Conservation (phyloP, 2,329 filamentous ascomycete species). For the Stemphylium lycopersici region DNA sequence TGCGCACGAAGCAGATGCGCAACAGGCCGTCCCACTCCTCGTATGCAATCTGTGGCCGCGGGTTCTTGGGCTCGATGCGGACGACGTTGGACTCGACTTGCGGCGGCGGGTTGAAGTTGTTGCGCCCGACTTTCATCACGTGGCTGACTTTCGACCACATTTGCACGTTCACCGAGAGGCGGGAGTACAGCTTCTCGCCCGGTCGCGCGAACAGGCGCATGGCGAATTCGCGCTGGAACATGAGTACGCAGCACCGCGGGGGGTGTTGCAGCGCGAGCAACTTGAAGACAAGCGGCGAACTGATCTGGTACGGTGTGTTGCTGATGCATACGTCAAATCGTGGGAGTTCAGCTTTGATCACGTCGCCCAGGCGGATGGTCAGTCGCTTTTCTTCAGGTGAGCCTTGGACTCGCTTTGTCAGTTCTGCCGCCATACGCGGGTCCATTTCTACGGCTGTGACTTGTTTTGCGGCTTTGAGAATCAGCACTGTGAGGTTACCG, state of each 20-base stretch:
- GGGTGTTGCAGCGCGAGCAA: slow-evolving; percentile 81
- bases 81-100: slow-evolving; percentile 92
- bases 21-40: slow-evolving; percentile 95
- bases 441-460: slow-evolving; percentile 90
- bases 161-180: slow-evolving; percentile 91
- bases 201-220: slow-evolving; percentile 87
- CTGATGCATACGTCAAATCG: slow-evolving; percentile 81
- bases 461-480: slow-evolving; percentile 85
- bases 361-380: slow-evolving; percentile 88
- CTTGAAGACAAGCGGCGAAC: slow-evolving; percentile 88
- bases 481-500: slow-evolving; percentile 86
- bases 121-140: slow-evolving; percentile 92
- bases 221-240: slow-evolving; percentile 96
- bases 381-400: slow-evolving; percentile 78
- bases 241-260: slow-evolving; percentile 84
- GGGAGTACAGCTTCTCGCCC: slow-evolving; percentile 85
- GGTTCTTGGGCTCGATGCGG: slow-evolving; percentile 84
- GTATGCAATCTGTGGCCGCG: slow-evolving; percentile 85
- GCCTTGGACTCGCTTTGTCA: slow-evolving; percentile 91
- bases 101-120: slow-evolving; percentile 95
- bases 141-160: slow-evolving; percentile 79
- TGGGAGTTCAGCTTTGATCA: slow-evolving; percentile 82
- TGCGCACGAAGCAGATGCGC: slow-evolving; percentile 80
- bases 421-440: slow-evolving; percentile 93
- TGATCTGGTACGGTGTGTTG: slow-evolving; percentile 82